A percentile compares a stretch with the other conserved stretches of the same genome.
phyloP scores from a whole-genome alignment of 2,329 filamentous ascomycete genomes.

The Penicillium polonicum region DNA sequence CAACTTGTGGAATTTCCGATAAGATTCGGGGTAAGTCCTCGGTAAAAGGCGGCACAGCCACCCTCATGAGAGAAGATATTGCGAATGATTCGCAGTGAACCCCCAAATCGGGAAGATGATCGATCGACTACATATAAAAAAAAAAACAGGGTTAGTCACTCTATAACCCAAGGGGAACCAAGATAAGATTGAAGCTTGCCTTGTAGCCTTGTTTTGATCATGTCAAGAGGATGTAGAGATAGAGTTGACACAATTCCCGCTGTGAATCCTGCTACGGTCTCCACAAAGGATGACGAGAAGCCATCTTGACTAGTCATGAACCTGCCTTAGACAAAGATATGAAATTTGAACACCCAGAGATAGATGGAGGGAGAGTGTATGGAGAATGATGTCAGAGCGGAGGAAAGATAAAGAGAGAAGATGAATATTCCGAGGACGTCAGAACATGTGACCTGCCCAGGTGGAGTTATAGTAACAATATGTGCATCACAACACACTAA shows the following conservation, averaged over 20 bases:
- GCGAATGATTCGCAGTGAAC: slow-evolving; percentile 53
- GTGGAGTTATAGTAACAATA: not conserved
- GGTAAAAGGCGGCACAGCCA: slow-evolving; percentile 71
- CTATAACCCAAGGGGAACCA: not conserved
- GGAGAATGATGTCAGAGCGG: not conserved
- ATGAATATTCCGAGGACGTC: not conserved
- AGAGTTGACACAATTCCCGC: slow-evolving; percentile 85
- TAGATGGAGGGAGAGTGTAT: not conserved
- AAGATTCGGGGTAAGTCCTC: slow-evolving; percentile 85
- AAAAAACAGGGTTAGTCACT: not conserved
- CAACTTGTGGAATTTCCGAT: slow-evolving; percentile 87
- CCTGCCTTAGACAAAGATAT: slow-evolving; percentile 6
- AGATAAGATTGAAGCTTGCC: slow-evolving; percentile 50
- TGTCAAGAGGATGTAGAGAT: slow-evolving; percentile 85
- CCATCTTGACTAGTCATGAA: slow-evolving; percentile 51
- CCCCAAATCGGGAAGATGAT: slow-evolving; percentile 48
- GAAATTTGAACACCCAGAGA: not conserved
- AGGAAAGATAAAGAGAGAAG: not conserved
- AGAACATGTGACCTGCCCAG: not conserved
- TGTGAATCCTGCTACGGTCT: slow-evolving; percentile 84
- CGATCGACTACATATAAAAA: slow-evolving; percentile 49
- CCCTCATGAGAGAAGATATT: slow-evolving; percentile 56
- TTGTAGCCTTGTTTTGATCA: slow-evolving; percentile 95
- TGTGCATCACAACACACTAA: not conserved
- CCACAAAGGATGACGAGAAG: slow-evolving; percentile 74